Evolutionary conservation across 495 filamentous ascomycete genomes (phyloP), one percentile per base, ranked within the genome.

Genomic region (Trichoderma reesei): DNA sequence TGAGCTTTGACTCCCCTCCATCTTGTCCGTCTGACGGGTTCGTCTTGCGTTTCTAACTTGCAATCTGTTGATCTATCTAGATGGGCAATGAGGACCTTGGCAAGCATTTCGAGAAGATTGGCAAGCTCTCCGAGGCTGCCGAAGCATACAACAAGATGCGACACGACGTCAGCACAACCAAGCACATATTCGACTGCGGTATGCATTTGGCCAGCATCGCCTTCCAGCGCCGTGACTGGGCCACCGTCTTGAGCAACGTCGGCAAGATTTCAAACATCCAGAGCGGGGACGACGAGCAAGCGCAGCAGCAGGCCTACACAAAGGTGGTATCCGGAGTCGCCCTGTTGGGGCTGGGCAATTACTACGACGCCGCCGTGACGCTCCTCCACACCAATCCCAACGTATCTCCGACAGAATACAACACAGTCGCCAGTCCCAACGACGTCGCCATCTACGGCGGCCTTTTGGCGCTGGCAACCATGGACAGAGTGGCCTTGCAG

Each of bases 371-470:
- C 10, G 92, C 94, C 0, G 78, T 76, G 48, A 76, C 73, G 65
- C 94, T 98, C 72, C 73, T 97, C 16, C 67, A 76, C 33, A 84
- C 83, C 1, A 75, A 78, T 36, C 74, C 86, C 9, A 67, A 76
- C 3, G 76, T 73, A 39, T 66, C 86, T 20, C 80, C 79, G 5
- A 76, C 83, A 59, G 79, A 69, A 3, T 92, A 86, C 73, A 88
- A 87, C 68, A 86, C 90, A 56, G 80, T 96, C 9, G 78, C 91
- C 56, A 89, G 86, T 18, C 80, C 86, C 1, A 98, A 96, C 72
- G 94, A 98, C 68, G 79, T 98, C 5, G 94, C 94, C 38, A 81
- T 94, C 36, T 98, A 97, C 66, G 94, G 93, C 60, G 92, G 90
- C 5, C 83, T 98, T 20, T 88, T 92, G 65, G 92, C 94, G 1